Evolutionary conservation across 139 green algal species (phyloP), one percentile per base, ranked within the genome.

Genomic region (Micractinium conductrix): DNA sequence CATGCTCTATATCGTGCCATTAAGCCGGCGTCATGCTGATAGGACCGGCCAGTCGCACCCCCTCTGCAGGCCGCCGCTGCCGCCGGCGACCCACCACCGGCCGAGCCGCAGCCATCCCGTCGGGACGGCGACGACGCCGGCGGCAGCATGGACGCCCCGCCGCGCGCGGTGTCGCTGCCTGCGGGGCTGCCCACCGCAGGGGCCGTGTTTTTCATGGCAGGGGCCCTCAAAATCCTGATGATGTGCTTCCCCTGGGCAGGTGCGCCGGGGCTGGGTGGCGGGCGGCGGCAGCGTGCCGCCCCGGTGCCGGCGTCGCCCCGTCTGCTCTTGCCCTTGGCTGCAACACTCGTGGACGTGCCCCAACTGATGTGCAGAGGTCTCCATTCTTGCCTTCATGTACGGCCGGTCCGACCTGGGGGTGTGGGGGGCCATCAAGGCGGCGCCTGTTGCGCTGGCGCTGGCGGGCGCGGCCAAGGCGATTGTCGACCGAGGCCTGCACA

Each of bases 191-290:
- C 72, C n/a, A 75, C 86, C 16, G 82, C 86, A 1, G 86, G 86
- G 1, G 67, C 65, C 2, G 75, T 86, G 30, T 88, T 90, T 65
- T 62, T 88, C 16, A 44, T 85, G 26, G 86, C 82, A 2, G 86
- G 82, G 0, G 75, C 81, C 35, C 50, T 88, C 2, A 90, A 90
- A 22, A 42, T 90, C 14, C 35, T 85, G 16, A 84, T 90, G 28
- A 74, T 89, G 62, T 89, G 81, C 78, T 87, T 89, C 74, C 86
- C 86, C 3, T 87, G 75, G 60, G 81, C 86, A 6, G 63, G 75
- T 40, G 28, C 14, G 75, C 28, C n/a, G n/a, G 8, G 30, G 9
- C 2, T 78, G 10, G 53, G 53, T 16, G 8, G 53, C 53, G n/a
- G n/a, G n/a, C n/a, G n/a, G n/a, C n/a, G n/a, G n/a, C n/a, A n/a